Evolutionary conservation across 805 yeast species (phyloP).

Genomic region (Ogataea haglerorum): DNA sequence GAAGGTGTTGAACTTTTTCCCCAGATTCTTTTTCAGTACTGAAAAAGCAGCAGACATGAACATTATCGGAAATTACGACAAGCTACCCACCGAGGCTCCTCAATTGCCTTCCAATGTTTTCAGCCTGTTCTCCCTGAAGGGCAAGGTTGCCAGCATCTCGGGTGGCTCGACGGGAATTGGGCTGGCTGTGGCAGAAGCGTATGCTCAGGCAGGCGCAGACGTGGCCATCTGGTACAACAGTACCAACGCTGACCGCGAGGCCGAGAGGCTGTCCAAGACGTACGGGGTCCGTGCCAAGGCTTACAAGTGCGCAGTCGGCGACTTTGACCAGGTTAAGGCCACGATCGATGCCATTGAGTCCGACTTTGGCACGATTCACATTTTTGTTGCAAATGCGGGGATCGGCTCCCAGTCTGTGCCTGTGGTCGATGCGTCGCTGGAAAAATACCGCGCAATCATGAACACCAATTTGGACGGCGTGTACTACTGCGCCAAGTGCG

Average conservation of each 20-base stretch:
- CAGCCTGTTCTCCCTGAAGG: conserved; percentile 73
- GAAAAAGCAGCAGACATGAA: background rate
- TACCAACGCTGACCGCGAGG: conserved; percentile 61
- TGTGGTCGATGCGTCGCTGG: conserved; percentile 37
- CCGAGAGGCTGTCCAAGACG: conserved; percentile 49
- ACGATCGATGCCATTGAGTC: conserved; percentile 30
- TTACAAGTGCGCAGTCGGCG: conserved; percentile 56
- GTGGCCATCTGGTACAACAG: conserved; percentile 68
- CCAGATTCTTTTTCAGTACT: background rate
- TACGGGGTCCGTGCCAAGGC: conserved; percentile 65
- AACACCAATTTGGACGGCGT: conserved; percentile 46
- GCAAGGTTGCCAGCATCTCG: conserved; percentile 77
- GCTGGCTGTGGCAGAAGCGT: conserved; percentile 74
- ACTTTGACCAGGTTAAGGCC: conserved; percentile 30
- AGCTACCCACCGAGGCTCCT: conserved; percentile 50
- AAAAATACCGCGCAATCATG: conserved; percentile 36
- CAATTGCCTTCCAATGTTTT: conserved; percentile 48
- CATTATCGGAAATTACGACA: conserved; percentile 13
- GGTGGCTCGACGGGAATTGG: conserved; percentile 87
- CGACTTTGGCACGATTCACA: conserved; percentile 36
- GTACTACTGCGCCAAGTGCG: conserved; percentile 45
- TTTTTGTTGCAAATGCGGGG: conserved; percentile 44
- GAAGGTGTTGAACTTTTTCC: background rate
- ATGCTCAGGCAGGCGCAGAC: conserved; percentile 84
- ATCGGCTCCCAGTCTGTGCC: conserved; percentile 34